Conservation (phyloP, 2,329 filamentous ascomycete species). For the Byssochlamys sp. region DNA sequence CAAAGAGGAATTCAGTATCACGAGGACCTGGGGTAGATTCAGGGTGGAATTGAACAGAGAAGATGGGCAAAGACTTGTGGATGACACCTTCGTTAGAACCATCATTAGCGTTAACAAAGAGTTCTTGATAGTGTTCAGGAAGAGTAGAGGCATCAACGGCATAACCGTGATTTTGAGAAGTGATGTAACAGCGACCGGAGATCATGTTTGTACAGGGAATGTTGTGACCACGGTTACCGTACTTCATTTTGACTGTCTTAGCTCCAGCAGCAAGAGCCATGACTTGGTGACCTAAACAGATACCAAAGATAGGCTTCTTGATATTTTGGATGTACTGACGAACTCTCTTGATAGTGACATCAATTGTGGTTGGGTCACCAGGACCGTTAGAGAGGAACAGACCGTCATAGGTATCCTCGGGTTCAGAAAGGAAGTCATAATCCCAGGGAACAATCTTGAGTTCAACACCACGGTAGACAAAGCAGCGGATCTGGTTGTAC, state of each 20-base stretch:
- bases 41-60: slow-evolving; percentile 98
- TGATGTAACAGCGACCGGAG: slow-evolving; percentile 95
- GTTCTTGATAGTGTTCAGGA: slow-evolving; percentile 72
- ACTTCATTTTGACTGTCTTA: slow-evolving; percentile 91
- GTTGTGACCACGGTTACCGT: slow-evolving; percentile 96
- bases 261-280: slow-evolving; percentile 81
- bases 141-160: slow-evolving; percentile 76
- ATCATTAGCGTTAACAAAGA: slow-evolving; percentile 97
- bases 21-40: slow-evolving; percentile 91
- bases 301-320: slow-evolving; percentile 83
- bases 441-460: slow-evolving; percentile 94
- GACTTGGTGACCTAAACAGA: slow-evolving; percentile 89
- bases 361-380: slow-evolving; percentile 73
- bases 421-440: slow-evolving; percentile 71
- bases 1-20: slow-evolving; percentile 93
- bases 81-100: slow-evolving; percentile 96
- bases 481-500: slow-evolving; percentile 91
- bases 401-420: slow-evolving; percentile 80
- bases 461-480: slow-evolving; percentile 82
- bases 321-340: slow-evolving; percentile 72
- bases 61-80: slow-evolving; percentile 79
- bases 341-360: slow-evolving; percentile 65
- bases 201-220: slow-evolving; percentile 95
- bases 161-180: no score
- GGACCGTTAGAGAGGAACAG: slow-evolving; percentile 97